These are phyloP conservation scores for Trametopsis cervina DNA, from an alignment of 768 basidiomycete genomes.

Conservation along the genomic window DNA sequence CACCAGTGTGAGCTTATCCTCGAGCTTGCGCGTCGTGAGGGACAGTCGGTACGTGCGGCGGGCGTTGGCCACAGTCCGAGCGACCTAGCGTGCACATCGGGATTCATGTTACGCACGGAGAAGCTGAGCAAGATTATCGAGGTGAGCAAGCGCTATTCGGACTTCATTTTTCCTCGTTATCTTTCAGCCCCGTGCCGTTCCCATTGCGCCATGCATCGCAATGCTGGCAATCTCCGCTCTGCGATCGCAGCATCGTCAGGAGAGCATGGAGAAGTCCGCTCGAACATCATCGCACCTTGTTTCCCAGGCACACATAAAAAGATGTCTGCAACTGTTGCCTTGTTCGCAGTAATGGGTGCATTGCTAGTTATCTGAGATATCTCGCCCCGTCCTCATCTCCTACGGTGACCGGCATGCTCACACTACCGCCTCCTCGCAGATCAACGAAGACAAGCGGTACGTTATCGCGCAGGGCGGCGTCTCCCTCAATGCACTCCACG, in stretches of 20 bases:
- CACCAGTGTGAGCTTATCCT: constrained; percentile 68
- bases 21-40: constrained; percentile 71
- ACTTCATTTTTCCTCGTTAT: too few species aligned
- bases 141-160: constrained; percentile 42
- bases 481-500: constrained; percentile 68
- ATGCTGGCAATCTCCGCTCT: constrained; percentile 15
- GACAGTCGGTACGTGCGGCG: constrained; percentile 67
- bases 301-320: too few species aligned
- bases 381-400: constrained; percentile 4
- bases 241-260: constrained; percentile 5
- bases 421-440: constrained; percentile 33
- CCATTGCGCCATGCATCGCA: constrained; percentile 11
- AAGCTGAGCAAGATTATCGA: constrained; percentile 66
- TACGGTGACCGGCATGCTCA: neutral
- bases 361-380: too few species aligned
- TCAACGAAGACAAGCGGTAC: constrained; percentile 59
- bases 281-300: too few species aligned
- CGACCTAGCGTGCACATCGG: constrained; percentile 87
- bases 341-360: too few species aligned
- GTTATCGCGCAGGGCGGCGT: constrained; percentile 76
- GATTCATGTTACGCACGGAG: constrained; percentile 78
- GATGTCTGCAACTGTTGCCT: too few species aligned
- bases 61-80: constrained; percentile 92
- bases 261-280: too few species aligned
- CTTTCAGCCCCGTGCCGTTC: constrained; percentile 9